These are phyloP conservation scores for Podospora bellae-mahoneyi DNA, from an alignment of 495 filamentous ascomycete species.

Conservation along the genomic window DNA sequence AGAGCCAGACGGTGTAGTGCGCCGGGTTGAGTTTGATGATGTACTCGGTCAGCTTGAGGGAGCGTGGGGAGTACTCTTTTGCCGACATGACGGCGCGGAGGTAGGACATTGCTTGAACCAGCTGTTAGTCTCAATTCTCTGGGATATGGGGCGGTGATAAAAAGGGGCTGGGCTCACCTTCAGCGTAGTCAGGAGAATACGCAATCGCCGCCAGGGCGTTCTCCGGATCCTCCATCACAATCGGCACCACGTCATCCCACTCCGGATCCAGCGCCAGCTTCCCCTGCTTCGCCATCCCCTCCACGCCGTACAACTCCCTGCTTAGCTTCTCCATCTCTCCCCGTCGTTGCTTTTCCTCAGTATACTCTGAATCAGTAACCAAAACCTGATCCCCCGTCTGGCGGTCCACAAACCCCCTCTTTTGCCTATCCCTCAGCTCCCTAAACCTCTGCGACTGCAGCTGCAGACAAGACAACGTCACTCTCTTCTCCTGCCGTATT, in stretches of 20 bases:
- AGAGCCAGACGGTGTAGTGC: constrained; percentile 98
- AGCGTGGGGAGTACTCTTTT: constrained; percentile 78
- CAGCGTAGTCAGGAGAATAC: constrained; percentile 80
- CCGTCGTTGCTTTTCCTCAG: constrained; percentile 44
- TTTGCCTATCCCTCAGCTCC: constrained; percentile 26
- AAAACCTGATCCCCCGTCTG: constrained; percentile 11
- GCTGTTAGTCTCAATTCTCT: background rate
- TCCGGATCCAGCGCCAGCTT: constrained; percentile 64
- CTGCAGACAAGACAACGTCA: constrained; percentile 29
- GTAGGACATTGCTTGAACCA: constrained; percentile 60
- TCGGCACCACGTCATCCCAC: constrained; percentile 81
- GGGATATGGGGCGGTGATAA: background rate
- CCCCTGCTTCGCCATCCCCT: constrained; percentile 30
- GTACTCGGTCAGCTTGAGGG: constrained; percentile 77
- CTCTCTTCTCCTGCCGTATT: constrained; percentile 29
- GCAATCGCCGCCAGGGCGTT: constrained; percentile 81
- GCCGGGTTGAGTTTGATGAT: constrained; percentile 91
- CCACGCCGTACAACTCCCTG: constrained; percentile 42
- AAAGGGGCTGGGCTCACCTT: constrained; percentile 55
- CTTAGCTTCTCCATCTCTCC: constrained; percentile 43
- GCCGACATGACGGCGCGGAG: constrained; percentile 87
- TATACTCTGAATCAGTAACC: constrained; percentile 39
- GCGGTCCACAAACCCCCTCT: constrained; percentile 22
- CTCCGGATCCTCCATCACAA: constrained; percentile 78
- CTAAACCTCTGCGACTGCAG: constrained; percentile 32